These are phyloP conservation scores for Plantago coronopus DNA, from an alignment of 305 asterid genomes.

Conservation along the genomic window DNA sequence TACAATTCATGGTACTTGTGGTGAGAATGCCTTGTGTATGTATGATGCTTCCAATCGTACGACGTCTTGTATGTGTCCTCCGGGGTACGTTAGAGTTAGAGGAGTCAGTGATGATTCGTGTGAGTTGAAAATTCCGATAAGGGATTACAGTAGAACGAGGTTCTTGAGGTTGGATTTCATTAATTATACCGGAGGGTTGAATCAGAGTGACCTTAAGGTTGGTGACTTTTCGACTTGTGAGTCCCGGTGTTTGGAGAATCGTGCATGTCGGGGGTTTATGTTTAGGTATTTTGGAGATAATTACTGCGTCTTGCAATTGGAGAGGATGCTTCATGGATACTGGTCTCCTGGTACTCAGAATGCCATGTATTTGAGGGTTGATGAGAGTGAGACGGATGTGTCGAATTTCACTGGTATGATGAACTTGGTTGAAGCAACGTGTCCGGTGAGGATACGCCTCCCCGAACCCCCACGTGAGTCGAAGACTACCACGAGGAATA, in stretches of 20 bases:
- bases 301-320: slow-evolving; percentile 54
- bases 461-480: slow-evolving; percentile 70
- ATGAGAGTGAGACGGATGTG: slow-evolving; percentile 39
- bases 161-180: slow-evolving; percentile 66
- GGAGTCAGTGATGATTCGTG: slow-evolving; percentile 32
- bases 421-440: slow-evolving; percentile 50
- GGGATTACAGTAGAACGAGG: slow-evolving; percentile 31
- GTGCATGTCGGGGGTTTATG: slow-evolving; percentile 56
- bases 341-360: slow-evolving; percentile 61
- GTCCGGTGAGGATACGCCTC: slow-evolving; percentile 63
- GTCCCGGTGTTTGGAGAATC: slow-evolving; percentile 32
- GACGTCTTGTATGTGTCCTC: slow-evolving; percentile 71
- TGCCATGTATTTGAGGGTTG: slow-evolving; percentile 62
- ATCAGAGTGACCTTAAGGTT: slow-evolving; percentile 36
- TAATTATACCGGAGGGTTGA: slow-evolving; percentile 55
- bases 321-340: slow-evolving; percentile 44
- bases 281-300: slow-evolving; percentile 62
- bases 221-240: slow-evolving; percentile 44
- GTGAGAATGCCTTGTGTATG: slow-evolving; percentile 56
- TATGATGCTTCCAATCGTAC: slow-evolving; percentile 40
- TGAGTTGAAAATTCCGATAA: slow-evolving; percentile 32
- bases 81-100: slow-evolving; percentile 44
- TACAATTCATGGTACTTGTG: slow-evolving; percentile 59
- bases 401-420: slow-evolving; percentile 61
- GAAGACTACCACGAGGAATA: slow-evolving; percentile 52